Base-by-base conservation (phyloP, 179 eudicot genomes). In the Actinidia polygama region DNA sequence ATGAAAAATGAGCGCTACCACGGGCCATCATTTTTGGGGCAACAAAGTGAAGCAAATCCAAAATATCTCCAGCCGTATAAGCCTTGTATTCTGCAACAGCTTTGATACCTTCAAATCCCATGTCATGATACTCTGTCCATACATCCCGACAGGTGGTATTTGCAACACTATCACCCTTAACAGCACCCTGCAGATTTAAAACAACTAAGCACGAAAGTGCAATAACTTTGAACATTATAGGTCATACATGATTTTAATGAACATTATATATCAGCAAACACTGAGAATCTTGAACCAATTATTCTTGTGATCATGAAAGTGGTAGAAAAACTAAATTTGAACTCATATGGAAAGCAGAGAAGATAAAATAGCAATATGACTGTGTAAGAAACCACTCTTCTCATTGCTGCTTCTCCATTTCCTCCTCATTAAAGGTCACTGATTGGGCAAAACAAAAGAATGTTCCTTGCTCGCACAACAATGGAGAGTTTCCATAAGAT, bases 1-100 rank as follows among this genome's bases (percentile, higher is more conserved):
- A 94, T 10, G 99, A 94, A 89, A 86, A 96, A 69, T 96, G 99
- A 83, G 89, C 85, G 85, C 92, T 91, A 44, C 97, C 98, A 61
- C 99, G 96, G 36, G 91, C 89, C 99, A 96, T 96, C 99, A 92
- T 92, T 86, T 90, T 95, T 14, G 99, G 99, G 76, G 98, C 99
- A 82, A 96, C 96, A 84, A 87, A 96, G 70, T 90, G 92, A 71
- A 96, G 94, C 83, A 96, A 84, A 83, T 96, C 98, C 84, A 93
- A 55, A 55, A 89, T 71, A 6, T 91, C 90, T 57, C 87, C 87
- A 64, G 96, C 91, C 14, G 98, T 93, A 78, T 87, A 95, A 73
- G 82, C 92, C 87, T 93, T 95, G 80, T 90, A 92, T 74, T 91
- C 99, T 71, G 96, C 98, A 59, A 96, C 91, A 77, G 98, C 99